phyloP scores from a whole-genome alignment of 2,329 filamentous ascomycete genomes.

The Emmonsiellopsis sp. region DNA sequence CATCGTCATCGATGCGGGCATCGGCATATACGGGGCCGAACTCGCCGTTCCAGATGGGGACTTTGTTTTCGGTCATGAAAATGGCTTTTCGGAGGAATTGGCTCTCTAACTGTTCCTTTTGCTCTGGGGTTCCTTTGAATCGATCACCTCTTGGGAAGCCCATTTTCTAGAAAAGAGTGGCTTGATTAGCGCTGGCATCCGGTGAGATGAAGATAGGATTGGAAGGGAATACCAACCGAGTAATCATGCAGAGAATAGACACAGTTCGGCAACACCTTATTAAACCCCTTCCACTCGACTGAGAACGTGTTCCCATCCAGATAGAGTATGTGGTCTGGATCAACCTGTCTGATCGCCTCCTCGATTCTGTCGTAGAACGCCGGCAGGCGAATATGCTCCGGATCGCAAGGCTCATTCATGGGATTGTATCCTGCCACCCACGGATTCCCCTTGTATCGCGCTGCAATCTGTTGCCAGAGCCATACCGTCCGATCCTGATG shows the following conservation, averaged over 20 bases:
- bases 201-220: not conserved
- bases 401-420: slow-evolving; percentile 43
- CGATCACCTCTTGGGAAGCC: slow-evolving; percentile 33
- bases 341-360: slow-evolving; percentile 36
- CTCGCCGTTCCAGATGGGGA: slow-evolving; percentile 46
- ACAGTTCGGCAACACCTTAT: slow-evolving; percentile 33
- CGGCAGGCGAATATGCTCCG: slow-evolving; percentile 36
- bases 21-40: slow-evolving; percentile 37
- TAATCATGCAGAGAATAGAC: slow-evolving; percentile 40
- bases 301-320: slow-evolving; percentile 38
- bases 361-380: slow-evolving; percentile 40
- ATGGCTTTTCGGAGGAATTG: slow-evolving; percentile 39
- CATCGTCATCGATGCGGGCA: slow-evolving; percentile 19
- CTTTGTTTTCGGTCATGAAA: slow-evolving; percentile 35
- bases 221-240: slow-evolving; percentile 1
- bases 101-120: slow-evolving; percentile 31
- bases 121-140: slow-evolving; percentile 33
- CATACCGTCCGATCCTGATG: slow-evolving; percentile 42
- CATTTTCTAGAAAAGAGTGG: slow-evolving; percentile 17
- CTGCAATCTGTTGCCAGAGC: slow-evolving; percentile 41
- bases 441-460: slow-evolving; percentile 35
- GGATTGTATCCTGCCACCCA: slow-evolving; percentile 45
- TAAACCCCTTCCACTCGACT: slow-evolving; percentile 37
- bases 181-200: not conserved
- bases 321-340: slow-evolving; percentile 39